Base-by-base conservation (phyloP, 768 basidiomycete genomes). In the Amanita jacksonii region DNA sequence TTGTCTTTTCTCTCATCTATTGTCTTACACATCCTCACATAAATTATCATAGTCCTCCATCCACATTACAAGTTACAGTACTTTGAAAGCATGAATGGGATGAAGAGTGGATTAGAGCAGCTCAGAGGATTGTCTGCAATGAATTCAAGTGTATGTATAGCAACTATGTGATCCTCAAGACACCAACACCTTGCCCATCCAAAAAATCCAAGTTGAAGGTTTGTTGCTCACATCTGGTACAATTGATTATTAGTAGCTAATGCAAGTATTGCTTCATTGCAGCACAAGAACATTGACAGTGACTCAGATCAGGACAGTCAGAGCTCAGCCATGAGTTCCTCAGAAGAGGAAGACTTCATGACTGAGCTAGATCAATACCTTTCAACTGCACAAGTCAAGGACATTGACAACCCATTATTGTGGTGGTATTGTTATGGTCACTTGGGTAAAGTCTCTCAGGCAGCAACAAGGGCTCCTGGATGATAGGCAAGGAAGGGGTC, bases 41-140 rank as follows among this genome's bases (percentile, higher is more conserved):
- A n/a, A 13, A n/a, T n/a, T n/a, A n/a, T n/a, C n/a, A n/a, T 18
- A 68, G 64, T 66, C 13, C 55, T 66, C 3, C 64, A 66, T 42
- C 64, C 64, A 0, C 41, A 45, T 0, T 54, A 64, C 54, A 66
- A 66, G 50, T 52, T 64, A 1, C 41, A 49, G 8, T 67, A 66
- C 48, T 65, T 66, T 49, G 42, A 49, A 20, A 48, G 50, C 2
- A 47, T 52, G 39, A 46, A 1, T 65, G 63, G 63, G 41, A 49
- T 3, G 19, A 42, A 0, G 41, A 40, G 1, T 67, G 63, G 61
- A 58, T 65, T 27, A 25, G 47, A 1, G 20, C 36, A 6, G 36
- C 36, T 15, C 8, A 13, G 10, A 16, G 8, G n/a, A 37, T 37
- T 3, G 18, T 37, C 3, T 9, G 19, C 15, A 19, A 37, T 6